A percentile compares a stretch with the other conserved stretches of the same genome.
phyloP scores from a whole-genome alignment of 345 rosid genomes.

The Turritis glabra region DNA sequence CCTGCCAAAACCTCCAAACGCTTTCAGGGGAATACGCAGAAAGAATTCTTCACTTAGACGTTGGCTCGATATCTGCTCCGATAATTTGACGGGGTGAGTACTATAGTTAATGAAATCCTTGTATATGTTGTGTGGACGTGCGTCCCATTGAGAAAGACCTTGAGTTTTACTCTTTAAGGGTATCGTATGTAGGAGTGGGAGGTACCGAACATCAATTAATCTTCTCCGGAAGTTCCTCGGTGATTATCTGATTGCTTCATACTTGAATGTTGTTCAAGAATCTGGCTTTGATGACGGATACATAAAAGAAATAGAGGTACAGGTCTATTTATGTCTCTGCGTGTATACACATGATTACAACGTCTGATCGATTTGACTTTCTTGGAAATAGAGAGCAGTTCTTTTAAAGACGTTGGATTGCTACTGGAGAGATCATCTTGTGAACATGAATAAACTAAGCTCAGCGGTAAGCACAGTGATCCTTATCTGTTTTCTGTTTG shows the following conservation, averaged over 20 bases:
- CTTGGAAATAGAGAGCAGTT: slow-evolving; percentile 68
- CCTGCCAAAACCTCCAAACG: slow-evolving; percentile 78
- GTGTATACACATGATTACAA: not conserved
- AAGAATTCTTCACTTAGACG: slow-evolving; percentile 67
- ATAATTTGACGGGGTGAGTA: slow-evolving; percentile 75
- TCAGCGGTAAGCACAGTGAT: slow-evolving; percentile 61
- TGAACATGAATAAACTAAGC: slow-evolving; percentile 91
- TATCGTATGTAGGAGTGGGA: slow-evolving; percentile 60
- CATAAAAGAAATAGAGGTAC: slow-evolving; percentile 87
- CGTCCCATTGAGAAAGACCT: not conserved
- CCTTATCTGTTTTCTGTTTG: not conserved
- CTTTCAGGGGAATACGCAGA: slow-evolving; percentile 78
- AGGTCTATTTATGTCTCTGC: not conserved
- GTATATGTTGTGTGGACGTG: not conserved
- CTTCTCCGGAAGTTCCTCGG: slow-evolving; percentile 91
- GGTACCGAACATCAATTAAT: slow-evolving; percentile 50
- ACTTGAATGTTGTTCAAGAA: slow-evolving; percentile 61
- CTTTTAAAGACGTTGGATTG: slow-evolving; percentile 83
- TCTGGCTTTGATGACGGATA: slow-evolving; percentile 77
- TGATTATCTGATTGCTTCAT: slow-evolving; percentile 80
- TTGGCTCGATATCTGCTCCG: slow-evolving; percentile 89
- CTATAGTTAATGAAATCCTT: slow-evolving; percentile 7
- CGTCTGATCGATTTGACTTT: slow-evolving; percentile 4
- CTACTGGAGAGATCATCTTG: slow-evolving; percentile 93
- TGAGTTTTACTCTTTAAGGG: slow-evolving; percentile 10